Base-by-base conservation (phyloP, 139 green algal species). In the Chlorella sorokiniana region DNA sequence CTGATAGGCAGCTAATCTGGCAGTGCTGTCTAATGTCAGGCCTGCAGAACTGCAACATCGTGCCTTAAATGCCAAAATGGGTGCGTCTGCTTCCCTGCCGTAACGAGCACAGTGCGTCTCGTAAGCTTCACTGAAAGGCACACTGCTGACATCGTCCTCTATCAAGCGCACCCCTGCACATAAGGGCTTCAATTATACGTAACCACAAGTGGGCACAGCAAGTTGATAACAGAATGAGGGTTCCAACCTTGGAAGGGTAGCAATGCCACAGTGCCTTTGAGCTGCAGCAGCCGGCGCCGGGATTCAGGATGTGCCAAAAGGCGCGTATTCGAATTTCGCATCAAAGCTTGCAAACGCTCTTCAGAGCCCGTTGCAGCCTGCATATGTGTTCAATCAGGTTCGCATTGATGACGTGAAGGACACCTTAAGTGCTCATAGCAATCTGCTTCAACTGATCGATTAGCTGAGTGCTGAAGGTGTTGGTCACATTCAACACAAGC, bases 11-110 rank as follows among this genome's bases (percentile, higher is more conserved):
- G 86, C 71, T 70, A 93, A 76, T 6, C 75, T 62, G 9, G n/a
- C 31, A 29, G 71, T 56, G 41, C 1, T 1, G 64, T 77, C 44
- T 14, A 54, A 7, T 1, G 67, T 81, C 31, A 81, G 63, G 67
- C 72, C 79, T 38, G 86, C 79, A 11, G 29, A 29, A 25, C 81
- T 68, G 68, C 83, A 91, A 76, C 86, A 90, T 23, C 85, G 84
- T 62, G 93, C 81, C 88, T 98, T 98, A 92, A 99, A 99, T 56
- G 89, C 71, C 52, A 91, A 72, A 82, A 99, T 97, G 68, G 96
- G 92, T 41, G 91, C 78, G 88, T 99, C 96, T 2, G 94, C 67
- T 85, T 99, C 96, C 4, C 94, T 91, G 5, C 94, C 95, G 82
- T 94, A 98, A 1, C 95, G 88, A 14, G 91, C 87, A 84, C 94